A percentile compares a stretch with the other conserved stretches of the same genome.
These are phyloP conservation scores for Millerozyma miso DNA, from an alignment of 805 yeast genomes.

Conservation along the genomic window DNA sequence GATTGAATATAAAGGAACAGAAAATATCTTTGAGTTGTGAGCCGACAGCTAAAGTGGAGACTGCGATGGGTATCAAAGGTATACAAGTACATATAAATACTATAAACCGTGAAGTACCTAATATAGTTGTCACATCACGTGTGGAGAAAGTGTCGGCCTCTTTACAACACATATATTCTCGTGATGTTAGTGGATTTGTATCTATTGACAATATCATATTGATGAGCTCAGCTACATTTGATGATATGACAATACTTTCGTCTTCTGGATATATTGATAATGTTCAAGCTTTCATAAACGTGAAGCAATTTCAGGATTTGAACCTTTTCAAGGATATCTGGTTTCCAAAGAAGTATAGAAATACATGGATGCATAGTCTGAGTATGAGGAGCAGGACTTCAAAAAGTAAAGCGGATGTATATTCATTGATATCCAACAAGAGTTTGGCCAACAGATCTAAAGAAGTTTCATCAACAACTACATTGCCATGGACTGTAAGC, in stretches of 20 bases:
- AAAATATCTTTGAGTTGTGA: conserved; percentile 79
- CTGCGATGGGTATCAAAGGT: conserved; percentile 70
- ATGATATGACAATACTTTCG: conserved; percentile 36
- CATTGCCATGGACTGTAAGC: conserved; percentile 73
- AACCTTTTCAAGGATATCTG: conserved; percentile 80
- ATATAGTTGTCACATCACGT: conserved; percentile 41
- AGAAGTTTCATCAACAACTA: conserved; percentile 56
- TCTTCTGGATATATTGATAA: conserved; percentile 52
- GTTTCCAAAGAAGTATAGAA: conserved; percentile 40
- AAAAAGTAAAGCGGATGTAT: background rate
- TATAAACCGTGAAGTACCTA: conserved; percentile 37
- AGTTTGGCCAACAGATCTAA: conserved; percentile 46
- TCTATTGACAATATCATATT: conserved; percentile 41
- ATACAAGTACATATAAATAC: conserved; percentile 58
- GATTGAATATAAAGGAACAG: conserved; percentile 68
- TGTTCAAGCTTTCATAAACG: conserved; percentile 60
- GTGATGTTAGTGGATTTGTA: conserved; percentile 80
- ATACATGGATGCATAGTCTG: background rate
- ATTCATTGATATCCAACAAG: conserved; percentile 22
- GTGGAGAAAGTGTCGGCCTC: conserved; percentile 62
- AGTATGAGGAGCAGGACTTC: too few species aligned
- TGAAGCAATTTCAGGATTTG: conserved; percentile 84
- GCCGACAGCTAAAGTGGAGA: conserved; percentile 90
- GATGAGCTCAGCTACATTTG: conserved; percentile 45
- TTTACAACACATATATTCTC: conserved; percentile 84